Conservation (phyloP, 768 basidiomycete species). For the Leucosporidium creatinivorum region DNA sequence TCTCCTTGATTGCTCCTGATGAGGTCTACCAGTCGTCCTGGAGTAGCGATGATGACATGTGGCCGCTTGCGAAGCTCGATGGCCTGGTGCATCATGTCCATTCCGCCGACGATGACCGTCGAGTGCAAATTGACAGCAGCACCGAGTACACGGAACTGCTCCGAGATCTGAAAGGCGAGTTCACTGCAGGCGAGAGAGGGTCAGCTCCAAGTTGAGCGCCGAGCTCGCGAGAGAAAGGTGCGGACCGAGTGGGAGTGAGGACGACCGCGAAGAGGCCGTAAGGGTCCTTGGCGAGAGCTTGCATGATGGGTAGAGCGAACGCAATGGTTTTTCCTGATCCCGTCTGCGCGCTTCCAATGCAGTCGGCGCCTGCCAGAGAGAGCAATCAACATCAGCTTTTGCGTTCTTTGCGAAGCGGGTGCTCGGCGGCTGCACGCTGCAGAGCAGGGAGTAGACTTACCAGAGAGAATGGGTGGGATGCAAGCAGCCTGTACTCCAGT, state of each 20-base stretch:
- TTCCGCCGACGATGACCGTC: conserved; percentile 87
- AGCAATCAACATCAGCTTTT: conserved; percentile 1
- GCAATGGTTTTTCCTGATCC: conserved; percentile 97
- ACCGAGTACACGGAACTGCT: conserved; percentile 90
- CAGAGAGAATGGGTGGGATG: conserved; percentile 74
- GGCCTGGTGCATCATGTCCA: conserved; percentile 96
- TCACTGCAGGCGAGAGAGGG: conserved; percentile 53
- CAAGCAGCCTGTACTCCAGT: conserved; percentile 86
- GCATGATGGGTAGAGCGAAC: conserved; percentile 89
- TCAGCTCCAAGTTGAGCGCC: neutral
- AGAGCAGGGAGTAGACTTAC: conserved; percentile 43
- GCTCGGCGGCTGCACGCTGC: neutral
- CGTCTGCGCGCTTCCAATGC: conserved; percentile 95
- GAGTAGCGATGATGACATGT: conserved; percentile 90
- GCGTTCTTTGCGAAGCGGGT: conserved; percentile 6
- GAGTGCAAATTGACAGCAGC: conserved; percentile 71
- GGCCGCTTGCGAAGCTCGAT: conserved; percentile 75
- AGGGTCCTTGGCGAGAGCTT: conserved; percentile 77
- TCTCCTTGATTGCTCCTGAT: conserved; percentile 60
- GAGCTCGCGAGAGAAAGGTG: conserved; percentile 5
- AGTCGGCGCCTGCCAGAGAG: conserved; percentile 65
- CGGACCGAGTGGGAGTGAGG: conserved; percentile 86
- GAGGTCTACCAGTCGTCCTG: conserved; percentile 88
- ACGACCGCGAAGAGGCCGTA: conserved; percentile 91
- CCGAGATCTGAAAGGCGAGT: conserved; percentile 91